Conservation (phyloP, 2,329 filamentous ascomycete genomes). For the Eutypa lata region DNA sequence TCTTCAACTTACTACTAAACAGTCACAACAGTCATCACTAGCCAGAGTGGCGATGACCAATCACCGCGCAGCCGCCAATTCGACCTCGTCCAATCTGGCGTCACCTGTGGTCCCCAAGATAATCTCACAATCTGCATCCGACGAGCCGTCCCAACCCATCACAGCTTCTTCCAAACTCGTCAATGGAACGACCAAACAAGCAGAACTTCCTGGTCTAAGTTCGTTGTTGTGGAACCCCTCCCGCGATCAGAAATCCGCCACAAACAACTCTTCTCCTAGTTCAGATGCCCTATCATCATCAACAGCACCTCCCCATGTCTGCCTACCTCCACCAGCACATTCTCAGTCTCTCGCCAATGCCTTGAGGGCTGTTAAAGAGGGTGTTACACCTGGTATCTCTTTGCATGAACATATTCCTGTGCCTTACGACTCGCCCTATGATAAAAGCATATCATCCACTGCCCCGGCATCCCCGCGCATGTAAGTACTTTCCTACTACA, state of each 20-base stretch:
- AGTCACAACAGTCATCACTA: slow-evolving; percentile 26
- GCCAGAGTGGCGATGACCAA: slow-evolving; percentile 32
- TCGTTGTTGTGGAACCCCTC: slow-evolving; percentile 13
- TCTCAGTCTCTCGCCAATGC: slow-evolving; percentile 39
- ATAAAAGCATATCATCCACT: slow-evolving; percentile 56
- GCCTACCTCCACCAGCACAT: slow-evolving; percentile 26
- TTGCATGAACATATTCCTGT: slow-evolving; percentile 28
- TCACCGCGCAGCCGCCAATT: slow-evolving; percentile 20
- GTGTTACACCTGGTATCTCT: slow-evolving; percentile 27
- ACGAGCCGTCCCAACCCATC: background rate
- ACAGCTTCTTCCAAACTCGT: background rate
- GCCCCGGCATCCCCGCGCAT: slow-evolving; percentile 57
- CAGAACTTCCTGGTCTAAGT: background rate
- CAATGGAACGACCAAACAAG: background rate
- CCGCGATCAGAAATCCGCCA: slow-evolving; percentile 2
- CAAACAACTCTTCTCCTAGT: background rate
- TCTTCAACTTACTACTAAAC: slow-evolving; percentile 22
- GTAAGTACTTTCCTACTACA: slow-evolving; percentile 37
- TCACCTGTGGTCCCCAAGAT: slow-evolving; percentile 18
- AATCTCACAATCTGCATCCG: background rate
- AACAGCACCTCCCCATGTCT: slow-evolving; percentile 24
- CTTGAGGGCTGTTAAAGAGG: slow-evolving; percentile 39
- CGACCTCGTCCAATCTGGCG: slow-evolving; percentile 14
- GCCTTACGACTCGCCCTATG: slow-evolving; percentile 51
- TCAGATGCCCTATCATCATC: slow-evolving; percentile 10